Evolutionary conservation across 2,329 filamentous ascomycete genomes (phyloP), one percentile per base, ranked within the genome.

Genomic region (Talaromyces sp.): DNA sequence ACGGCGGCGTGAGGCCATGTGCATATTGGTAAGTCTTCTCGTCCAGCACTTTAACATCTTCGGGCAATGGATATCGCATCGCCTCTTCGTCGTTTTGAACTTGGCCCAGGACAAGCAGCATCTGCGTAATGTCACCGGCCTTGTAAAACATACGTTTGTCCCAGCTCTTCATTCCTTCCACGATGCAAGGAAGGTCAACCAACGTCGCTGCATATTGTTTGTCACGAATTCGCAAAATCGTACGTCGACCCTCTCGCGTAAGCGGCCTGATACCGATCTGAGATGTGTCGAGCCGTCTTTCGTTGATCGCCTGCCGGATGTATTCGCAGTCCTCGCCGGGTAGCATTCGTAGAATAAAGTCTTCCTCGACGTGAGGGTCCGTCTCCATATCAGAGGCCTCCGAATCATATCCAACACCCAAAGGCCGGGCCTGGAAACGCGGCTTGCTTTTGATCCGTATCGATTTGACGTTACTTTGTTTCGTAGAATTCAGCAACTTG

Each of bases 161-260:
- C 90, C 91, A 96, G 61, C 89, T 92, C 80, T 96, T 96, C 88
- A 94, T 92, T 8, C 87, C 88, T 72, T 96, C 92, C 5, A 92
- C 87, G 61, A 96, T 90, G 62, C 90, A 94, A 0, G 92, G 92
- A 32, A 96, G 77, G 67, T 95, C 91, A 9, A 96, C 87, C 72
- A 96, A 80, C 21, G 88, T 84, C 26, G 89, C 91, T 0, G 90
- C 92, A 71, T 91, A 96, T 54, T 84, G 80, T 56, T 85, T 83
- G 4, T 86, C 86, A 63, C 87, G 85, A 62, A 96, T 83, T 3
- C 81, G 85, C 35, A 96, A 75, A 63, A 90, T 79, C 0, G 89
- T 88, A n/a, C 91, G 85, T 56, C 91, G 83, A 48, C 88, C 85
- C 54, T 91, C 89, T 3, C 69, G 79, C 66, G 72, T 77, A 4